Evolutionary conservation across 2,329 filamentous ascomycete genomes (phyloP).

Genomic region (Phyllosticta paracitricarpa): DNA sequence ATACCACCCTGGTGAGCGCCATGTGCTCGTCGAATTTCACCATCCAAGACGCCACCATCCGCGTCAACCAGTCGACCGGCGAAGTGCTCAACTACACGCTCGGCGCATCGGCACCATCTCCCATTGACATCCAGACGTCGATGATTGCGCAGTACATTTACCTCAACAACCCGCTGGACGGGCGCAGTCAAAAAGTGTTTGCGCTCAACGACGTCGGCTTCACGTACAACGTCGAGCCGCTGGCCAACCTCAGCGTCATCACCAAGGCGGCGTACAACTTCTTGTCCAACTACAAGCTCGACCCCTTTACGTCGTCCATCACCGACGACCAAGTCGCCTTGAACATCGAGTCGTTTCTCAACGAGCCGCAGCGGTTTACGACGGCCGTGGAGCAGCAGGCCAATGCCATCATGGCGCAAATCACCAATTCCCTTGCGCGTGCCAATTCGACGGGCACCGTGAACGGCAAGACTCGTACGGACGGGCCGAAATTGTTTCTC

Average conservation of each 20-base stretch:
- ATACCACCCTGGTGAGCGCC: background rate
- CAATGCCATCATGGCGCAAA: conserved; percentile 2
- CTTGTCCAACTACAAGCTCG: background rate
- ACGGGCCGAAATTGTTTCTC: conserved; percentile 3
- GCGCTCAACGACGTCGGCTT: background rate
- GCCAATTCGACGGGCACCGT: background rate
- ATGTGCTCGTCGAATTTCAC: conserved; percentile 1
- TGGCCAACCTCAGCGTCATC: background rate
- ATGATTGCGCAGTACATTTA: conserved; percentile 2
- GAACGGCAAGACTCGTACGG: background rate
- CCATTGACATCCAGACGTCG: background rate
- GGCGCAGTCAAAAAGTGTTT: background rate
- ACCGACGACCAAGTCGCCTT: background rate
- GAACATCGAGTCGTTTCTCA: background rate
- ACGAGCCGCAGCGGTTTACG: background rate
- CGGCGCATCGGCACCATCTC: background rate
- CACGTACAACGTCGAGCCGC: background rate
- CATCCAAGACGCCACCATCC: background rate
- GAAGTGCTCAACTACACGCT: background rate
- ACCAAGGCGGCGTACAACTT: background rate
- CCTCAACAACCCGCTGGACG: conserved; percentile 6
- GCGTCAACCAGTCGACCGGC: background rate
- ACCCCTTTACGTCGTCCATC: background rate
- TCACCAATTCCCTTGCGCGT: conserved; percentile 1
- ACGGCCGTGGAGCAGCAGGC: background rate